Evolutionary conservation across 257 asterid species (phyloP).

Genomic region (Solanum virginianum): DNA sequence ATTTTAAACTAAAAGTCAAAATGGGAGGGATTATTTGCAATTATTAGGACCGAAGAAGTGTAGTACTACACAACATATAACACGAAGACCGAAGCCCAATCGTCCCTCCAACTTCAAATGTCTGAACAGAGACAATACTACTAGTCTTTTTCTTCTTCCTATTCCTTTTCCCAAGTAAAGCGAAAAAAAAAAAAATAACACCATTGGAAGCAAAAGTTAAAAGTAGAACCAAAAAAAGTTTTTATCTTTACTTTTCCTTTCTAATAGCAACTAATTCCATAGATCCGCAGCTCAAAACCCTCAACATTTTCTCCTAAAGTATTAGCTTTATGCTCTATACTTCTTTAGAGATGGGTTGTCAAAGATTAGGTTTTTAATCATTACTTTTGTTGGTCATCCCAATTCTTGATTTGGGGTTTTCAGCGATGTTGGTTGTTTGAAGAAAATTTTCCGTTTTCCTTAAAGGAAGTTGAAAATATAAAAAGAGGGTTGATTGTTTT

Average conservation of each 20-base stretch:
- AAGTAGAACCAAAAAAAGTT: not conserved
- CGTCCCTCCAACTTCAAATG: not conserved
- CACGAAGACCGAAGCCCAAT: not conserved
- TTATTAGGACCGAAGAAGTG: not conserved
- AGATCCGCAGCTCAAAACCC: conserved; percentile 7
- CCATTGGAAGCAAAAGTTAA: not conserved
- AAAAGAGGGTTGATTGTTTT: not conserved
- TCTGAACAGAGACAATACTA: not conserved
- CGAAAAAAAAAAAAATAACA: not conserved
- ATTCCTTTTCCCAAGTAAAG: not conserved
- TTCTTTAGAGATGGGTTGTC: not conserved
- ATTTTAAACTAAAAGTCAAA: too few relatives aligned
- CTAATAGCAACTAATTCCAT: not conserved
- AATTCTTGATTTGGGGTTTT: not conserved
- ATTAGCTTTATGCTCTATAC: not conserved
- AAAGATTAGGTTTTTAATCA: not conserved
- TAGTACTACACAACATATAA: not conserved
- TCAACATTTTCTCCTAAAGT: not conserved
- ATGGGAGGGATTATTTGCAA: not conserved
- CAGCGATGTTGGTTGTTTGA: not conserved
- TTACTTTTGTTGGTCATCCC: not conserved
- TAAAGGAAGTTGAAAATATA: not conserved
- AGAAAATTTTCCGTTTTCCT: not conserved
- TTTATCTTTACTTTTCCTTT: not conserved
- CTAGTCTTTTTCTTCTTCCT: not conserved